Conservation (phyloP, 495 filamentous ascomycete species). For the Immersiella caudata region DNA sequence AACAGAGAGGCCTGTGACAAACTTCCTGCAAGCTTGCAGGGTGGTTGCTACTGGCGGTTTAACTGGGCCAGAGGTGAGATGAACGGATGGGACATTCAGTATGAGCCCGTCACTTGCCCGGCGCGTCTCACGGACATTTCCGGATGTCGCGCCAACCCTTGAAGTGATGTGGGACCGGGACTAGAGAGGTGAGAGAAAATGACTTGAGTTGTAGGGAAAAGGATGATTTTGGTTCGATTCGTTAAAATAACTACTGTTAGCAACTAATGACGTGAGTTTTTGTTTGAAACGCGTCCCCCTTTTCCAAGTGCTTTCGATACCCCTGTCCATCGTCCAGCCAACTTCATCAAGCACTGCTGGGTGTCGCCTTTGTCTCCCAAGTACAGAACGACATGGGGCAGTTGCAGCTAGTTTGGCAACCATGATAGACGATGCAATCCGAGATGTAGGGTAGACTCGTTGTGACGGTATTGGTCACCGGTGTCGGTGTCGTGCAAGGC, state of each 20-base stretch:
- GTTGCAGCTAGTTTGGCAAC: background rate
- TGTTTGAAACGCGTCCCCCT: background rate
- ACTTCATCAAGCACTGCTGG: too few relatives aligned
- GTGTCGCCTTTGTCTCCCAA: too few relatives aligned
- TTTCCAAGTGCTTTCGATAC: too few relatives aligned
- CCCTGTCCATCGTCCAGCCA: too few relatives aligned
- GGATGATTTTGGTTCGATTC: background rate
- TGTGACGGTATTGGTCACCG: background rate
- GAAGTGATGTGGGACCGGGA: background rate
- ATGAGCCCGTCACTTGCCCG: conserved; percentile 28
- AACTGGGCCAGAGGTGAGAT: conserved; percentile 45
- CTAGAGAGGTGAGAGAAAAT: background rate
- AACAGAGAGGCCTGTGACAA: conserved; percentile 46
- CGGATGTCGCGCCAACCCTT: conserved; percentile 22
- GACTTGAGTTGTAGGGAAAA: background rate
- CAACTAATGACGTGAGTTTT: background rate
- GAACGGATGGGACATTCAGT: conserved; percentile 32
- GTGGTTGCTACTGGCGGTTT: conserved; percentile 57
- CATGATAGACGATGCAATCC: background rate
- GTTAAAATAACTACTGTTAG: background rate
- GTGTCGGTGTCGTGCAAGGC: background rate
- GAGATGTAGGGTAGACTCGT: background rate
- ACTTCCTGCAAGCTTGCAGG: conserved; percentile 51
- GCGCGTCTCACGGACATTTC: conserved; percentile 28
- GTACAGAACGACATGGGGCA: background rate